phyloP scores from a whole-genome alignment of 257 asterid genomes.

The Euphrasia confusa region DNA sequence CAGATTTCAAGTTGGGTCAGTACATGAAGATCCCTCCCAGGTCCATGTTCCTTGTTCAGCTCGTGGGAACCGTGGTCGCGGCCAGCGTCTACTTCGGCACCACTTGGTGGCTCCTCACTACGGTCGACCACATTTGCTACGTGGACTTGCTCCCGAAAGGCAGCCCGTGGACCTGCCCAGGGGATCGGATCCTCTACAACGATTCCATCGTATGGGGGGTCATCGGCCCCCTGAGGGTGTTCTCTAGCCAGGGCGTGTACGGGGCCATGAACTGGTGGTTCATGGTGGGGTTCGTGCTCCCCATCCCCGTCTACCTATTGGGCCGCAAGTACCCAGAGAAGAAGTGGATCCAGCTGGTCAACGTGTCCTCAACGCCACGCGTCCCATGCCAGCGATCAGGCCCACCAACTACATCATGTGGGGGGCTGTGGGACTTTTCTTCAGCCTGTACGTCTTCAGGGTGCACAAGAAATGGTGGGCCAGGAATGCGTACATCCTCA shows the following conservation, averaged over 20 bases:
- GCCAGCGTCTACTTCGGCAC: conserved; percentile 23
- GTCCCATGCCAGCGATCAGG: conserved; percentile 49
- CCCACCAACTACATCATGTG: conserved; percentile 66
- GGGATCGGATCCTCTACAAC: conserved; percentile 55
- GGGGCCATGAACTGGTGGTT: too few relatives aligned
- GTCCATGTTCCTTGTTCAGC: conserved; percentile 7
- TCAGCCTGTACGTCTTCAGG: conserved; percentile 41
- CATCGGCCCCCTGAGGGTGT: too few relatives aligned
- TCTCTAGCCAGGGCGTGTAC: too few relatives aligned
- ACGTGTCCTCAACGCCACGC: conserved; percentile 41
- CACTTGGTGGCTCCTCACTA: too few relatives aligned
- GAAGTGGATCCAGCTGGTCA: background rate
- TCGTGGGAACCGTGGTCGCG: conserved; percentile 36
- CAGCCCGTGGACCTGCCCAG: conserved; percentile 24
- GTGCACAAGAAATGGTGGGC: conserved; percentile 61
- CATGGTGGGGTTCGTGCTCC: too few relatives aligned
- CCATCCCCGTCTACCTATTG: too few relatives aligned
- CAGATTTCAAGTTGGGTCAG: background rate
- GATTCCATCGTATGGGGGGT: too few relatives aligned
- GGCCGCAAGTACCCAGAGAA: too few relatives aligned
- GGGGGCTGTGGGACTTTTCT: conserved; percentile 42
- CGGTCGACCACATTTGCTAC: conserved; percentile 41
- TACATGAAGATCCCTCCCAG: conserved; percentile 3
- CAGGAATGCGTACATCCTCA: conserved; percentile 56
- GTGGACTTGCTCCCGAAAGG: conserved; percentile 16